Evolutionary conservation across 2,329 filamentous ascomycete genomes (phyloP).

Genomic region (Colletotrichum acutatum): DNA sequence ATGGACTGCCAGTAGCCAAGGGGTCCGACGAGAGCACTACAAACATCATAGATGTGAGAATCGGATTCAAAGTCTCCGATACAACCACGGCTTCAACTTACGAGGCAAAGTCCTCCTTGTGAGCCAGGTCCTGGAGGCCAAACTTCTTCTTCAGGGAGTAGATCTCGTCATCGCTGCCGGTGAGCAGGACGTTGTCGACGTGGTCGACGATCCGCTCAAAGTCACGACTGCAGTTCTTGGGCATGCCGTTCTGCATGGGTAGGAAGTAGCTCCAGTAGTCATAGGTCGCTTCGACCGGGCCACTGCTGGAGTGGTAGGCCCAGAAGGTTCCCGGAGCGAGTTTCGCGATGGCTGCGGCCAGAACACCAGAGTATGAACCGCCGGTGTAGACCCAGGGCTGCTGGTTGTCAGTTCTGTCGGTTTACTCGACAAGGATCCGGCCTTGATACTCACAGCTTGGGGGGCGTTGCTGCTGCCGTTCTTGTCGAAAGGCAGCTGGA

Average conservation of each 20-base stretch:
- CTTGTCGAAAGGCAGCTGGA: slow-evolving; percentile 63
- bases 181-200: slow-evolving; percentile 59
- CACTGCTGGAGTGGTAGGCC: slow-evolving; percentile 68
- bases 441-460: slow-evolving; percentile 48
- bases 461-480: slow-evolving; percentile 59
- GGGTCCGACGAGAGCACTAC: slow-evolving; percentile 6
- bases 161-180: slow-evolving; percentile 54
- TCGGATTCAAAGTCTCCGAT: not conserved
- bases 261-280: slow-evolving; percentile 70
- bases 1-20: slow-evolving; percentile 50
- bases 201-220: slow-evolving; percentile 62
- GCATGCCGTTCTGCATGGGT: slow-evolving; percentile 67
- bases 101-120: slow-evolving; percentile 62
- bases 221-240: slow-evolving; percentile 67
- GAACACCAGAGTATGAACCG: slow-evolving; percentile 66
- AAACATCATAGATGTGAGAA: too few relatives aligned
- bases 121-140: slow-evolving; percentile 58
- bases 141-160: slow-evolving; percentile 62
- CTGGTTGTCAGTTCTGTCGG: not conserved
- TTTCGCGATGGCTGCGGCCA: slow-evolving; percentile 66
- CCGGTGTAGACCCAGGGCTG: slow-evolving; percentile 67
- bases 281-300: slow-evolving; percentile 64
- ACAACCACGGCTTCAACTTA: slow-evolving; percentile 18
- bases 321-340: slow-evolving; percentile 66
- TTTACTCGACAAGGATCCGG: rapidly evolving